Base-by-base conservation (phyloP, 2,329 filamentous ascomycete genomes). In the Botrytis fabae region DNA sequence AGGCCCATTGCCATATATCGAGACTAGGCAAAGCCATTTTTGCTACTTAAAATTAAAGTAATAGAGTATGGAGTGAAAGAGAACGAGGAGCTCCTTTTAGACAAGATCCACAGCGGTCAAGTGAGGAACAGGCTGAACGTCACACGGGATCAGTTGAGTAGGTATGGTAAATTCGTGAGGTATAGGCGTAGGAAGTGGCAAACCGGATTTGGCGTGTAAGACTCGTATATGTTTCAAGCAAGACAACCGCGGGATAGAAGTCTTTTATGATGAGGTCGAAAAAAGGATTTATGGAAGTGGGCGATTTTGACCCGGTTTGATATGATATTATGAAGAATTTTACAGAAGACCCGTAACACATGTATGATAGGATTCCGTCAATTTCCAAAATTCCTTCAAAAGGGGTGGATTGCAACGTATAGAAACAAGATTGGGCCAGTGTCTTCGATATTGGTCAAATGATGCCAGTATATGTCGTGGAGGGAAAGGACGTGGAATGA, bases 1-100 rank as follows among this genome's bases (percentile, higher is more conserved):
- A 79, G 25, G 68, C 51, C 76, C 75, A 77, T n/a, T 75, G 70
- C 77, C 77, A 78, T 75, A 72, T 73, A 73, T 76, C 72, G 73
- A 66, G 40, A 70, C 38, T 32, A 32, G 65, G 57, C n/a, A 54
- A 32, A 40, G 32, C 35, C 51, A 46, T 60, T 42, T 38, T 44
- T 38, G 64, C 28, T 59, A 60, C 46, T 72, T 54, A 18, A 70
- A 42, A 71, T 51, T 69, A 40, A 71, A 59, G 35, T 62, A 48
- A 42, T 42, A 61, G 48, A 32, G 42, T 44, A 61, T 59, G 35
- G 54, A 69, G 66, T 42, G 65, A 62, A 62, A 64, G 46, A 51
- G 63, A 66, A 63, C 54, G n/a, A 72, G 70, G 51, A 42, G 32
- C 44, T 57, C 42, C 44, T 20, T 69, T 22, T 38, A 38, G 40